phyloP scores from a whole-genome alignment of 345 rosid species.

The Lenwebbia sp. region DNA sequence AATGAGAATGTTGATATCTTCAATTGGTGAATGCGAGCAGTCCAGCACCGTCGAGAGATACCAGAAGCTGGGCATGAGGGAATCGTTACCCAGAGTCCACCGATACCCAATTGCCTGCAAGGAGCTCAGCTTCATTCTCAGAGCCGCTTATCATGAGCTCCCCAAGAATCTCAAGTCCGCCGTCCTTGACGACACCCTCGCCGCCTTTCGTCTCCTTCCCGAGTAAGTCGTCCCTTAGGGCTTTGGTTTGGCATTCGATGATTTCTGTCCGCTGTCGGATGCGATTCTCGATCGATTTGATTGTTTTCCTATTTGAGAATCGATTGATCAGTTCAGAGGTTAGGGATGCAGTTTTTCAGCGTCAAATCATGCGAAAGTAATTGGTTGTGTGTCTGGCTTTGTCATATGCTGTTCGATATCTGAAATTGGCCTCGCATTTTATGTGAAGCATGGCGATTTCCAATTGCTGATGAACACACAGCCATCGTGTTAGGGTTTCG shows the following conservation, averaged over 20 bases:
- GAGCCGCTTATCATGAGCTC: conserved; percentile 30
- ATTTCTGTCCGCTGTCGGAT: background rate
- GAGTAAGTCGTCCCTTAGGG: conserved; percentile 21
- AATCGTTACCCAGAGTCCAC: conserved; percentile 27
- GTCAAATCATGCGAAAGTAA: background rate
- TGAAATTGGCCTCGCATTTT: background rate
- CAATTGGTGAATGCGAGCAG: background rate
- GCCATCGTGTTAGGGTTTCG: background rate
- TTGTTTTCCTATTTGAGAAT: background rate
- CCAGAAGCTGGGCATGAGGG: conserved; percentile 33
- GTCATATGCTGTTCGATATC: background rate
- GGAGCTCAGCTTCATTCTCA: conserved; percentile 53
- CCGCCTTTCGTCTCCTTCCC: conserved; percentile 76
- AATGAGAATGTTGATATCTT: background rate
- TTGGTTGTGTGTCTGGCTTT: background rate
- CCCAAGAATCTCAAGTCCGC: conserved; percentile 55
- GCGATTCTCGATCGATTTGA: background rate
- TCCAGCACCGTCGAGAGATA: conserved; percentile 39
- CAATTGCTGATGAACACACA: background rate
- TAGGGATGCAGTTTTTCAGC: background rate
- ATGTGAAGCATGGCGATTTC: background rate
- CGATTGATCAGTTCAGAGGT: background rate
- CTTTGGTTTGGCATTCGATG: background rate
- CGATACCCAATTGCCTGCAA: conserved; percentile 58
- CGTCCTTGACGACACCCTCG: conserved; percentile 52